phyloP scores from a whole-genome alignment of 2,329 filamentous ascomycete species.

The Phaeophleospora eucalypticola region DNA sequence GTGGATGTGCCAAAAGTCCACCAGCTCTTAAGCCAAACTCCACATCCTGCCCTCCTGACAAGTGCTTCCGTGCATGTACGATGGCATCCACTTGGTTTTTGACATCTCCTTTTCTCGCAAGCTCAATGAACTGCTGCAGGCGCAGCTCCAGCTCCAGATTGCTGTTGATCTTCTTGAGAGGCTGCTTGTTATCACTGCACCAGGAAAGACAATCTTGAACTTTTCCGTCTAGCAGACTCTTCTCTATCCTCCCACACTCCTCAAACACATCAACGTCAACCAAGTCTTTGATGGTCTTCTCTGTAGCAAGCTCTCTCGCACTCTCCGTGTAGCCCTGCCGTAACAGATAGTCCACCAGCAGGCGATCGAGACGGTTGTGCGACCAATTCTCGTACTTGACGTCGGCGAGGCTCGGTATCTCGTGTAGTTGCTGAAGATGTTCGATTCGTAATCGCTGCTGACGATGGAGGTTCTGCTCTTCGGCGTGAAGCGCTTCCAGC shows the following conservation, averaged over 20 bases:
- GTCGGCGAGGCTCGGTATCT: constrained; percentile 76
- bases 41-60: constrained; percentile 65
- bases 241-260: constrained; percentile 72
- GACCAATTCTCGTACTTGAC: constrained; percentile 94
- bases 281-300: constrained; percentile 72
- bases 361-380: constrained; percentile 70
- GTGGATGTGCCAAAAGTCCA: constrained; percentile 72
- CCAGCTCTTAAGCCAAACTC: constrained; percentile 70
- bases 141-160: constrained; percentile 90
- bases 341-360: constrained; percentile 89
- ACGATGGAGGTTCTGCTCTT: constrained; percentile 71
- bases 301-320: constrained; percentile 68
- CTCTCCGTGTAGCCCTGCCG: constrained; percentile 76
- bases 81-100: constrained; percentile 71
- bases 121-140: constrained; percentile 90
- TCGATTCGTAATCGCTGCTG: constrained; percentile 72
- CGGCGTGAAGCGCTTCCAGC: constrained; percentile 69
- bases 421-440: constrained; percentile 77
- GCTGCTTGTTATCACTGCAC: constrained; percentile 91
- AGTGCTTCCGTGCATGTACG: constrained; percentile 74
- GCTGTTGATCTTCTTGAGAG: constrained; percentile 81
- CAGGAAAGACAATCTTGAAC: constrained; percentile 78
- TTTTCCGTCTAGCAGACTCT: constrained; percentile 63
- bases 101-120: constrained; percentile 65
- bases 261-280: constrained; percentile 88